Conservation (phyloP, 2,329 filamentous ascomycete species). For the Aureobasidium sp. region DNA sequence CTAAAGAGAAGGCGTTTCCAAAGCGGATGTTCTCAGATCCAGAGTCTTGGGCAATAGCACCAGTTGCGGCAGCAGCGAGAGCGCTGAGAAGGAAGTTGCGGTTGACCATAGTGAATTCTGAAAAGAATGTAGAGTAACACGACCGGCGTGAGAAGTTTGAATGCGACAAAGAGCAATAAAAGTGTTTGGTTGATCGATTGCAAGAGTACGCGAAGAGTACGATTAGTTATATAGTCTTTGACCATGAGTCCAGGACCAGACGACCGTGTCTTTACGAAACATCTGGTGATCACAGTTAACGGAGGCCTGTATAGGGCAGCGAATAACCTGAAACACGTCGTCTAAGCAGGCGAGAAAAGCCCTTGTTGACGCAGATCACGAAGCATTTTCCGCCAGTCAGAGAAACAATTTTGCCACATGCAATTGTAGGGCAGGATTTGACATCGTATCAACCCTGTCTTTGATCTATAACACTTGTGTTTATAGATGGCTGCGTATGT, state of each 20-base stretch:
- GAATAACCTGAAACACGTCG: slow-evolving; percentile 2
- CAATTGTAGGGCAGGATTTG: background rate
- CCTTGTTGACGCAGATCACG: background rate
- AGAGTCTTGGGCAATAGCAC: background rate
- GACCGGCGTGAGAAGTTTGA: background rate
- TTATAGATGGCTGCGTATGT: background rate
- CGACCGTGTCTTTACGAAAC: background rate
- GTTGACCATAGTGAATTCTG: background rate
- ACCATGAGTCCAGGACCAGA: background rate
- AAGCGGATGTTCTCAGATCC: slow-evolving; percentile 9
- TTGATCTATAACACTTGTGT: background rate
- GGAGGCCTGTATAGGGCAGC: background rate
- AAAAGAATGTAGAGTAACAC: background rate
- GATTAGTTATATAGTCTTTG: background rate
- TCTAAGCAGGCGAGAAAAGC: background rate
- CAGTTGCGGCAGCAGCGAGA: background rate
- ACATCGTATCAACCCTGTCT: background rate
- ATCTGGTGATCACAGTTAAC: background rate
- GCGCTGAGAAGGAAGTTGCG: background rate
- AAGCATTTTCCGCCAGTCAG: background rate
- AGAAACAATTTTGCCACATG: background rate
- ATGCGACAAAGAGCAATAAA: background rate
- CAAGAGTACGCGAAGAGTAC: background rate
- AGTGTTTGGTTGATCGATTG: background rate
- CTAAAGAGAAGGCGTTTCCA: slow-evolving; percentile 1